Evolutionary conservation across 2,329 filamentous ascomycete genomes (phyloP), one percentile per base, ranked within the genome.

Genomic region (Penicillium italicum): DNA sequence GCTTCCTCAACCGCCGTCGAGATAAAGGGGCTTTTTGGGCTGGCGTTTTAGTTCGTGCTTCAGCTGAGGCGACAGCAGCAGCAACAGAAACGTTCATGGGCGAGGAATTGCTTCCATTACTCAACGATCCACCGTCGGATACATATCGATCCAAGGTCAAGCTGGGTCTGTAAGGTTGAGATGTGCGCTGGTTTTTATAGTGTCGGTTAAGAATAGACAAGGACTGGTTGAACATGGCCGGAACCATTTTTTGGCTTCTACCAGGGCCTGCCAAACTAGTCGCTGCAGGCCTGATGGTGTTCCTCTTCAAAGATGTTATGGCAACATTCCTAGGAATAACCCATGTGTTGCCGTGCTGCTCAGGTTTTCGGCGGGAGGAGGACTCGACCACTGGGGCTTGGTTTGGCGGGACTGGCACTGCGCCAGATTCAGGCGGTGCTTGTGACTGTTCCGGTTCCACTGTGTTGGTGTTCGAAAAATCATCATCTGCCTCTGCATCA

Each of bases 91-190:
- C 7, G 36, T 53, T 33, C 20, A 34, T 24, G 56, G 60, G 34
- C 6, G 58, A 36, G 11, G 52, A 7, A 24, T 36, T 22, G 14
- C 12, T 26, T 11, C 30, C 45, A 42, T 31, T 10, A 26, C 24
- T 30, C 20, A 28, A 31, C 1, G 28, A 37, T 26, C 49, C 55
- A 47, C 49, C 58, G 30, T 63, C 62, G 4, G 67, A 62, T 36
- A 77, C 68, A 51, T 70, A 76, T 20, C 74, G 72, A 59, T 73
- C 66, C 9, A 76, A 56, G 8, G 72, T 65, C 30, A 74, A 53
- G 30, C 66, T 71, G 14, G 62, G 59, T 36, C 61, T 62, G 22
- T 57, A 56, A 11, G 45, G 34, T 40, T 60, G 52, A 26, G 61
- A 53, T 1, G 59, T 53, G 18, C 54, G 50, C 36, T 62, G 57